Evolutionary conservation across 139 green algal species (phyloP).

Genomic region (Micractinium sp.): DNA sequence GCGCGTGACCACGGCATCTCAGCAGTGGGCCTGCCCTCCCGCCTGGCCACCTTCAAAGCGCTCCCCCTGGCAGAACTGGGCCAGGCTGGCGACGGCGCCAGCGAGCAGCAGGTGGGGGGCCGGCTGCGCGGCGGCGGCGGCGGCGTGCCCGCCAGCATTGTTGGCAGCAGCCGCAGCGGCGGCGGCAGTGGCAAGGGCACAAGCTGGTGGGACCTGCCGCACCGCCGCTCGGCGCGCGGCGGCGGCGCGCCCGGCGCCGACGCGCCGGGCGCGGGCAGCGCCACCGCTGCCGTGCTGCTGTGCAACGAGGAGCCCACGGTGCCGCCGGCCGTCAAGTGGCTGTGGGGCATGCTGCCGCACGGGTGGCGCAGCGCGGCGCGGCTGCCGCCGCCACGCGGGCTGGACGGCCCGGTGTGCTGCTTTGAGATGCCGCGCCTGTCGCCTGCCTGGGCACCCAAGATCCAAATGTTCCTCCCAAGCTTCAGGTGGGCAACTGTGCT

Average conservation of each 20-base stretch:
- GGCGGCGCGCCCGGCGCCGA: background rate
- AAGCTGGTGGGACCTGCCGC: slow-evolving; percentile 32
- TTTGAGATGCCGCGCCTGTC: slow-evolving; percentile 62
- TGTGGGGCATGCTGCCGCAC: background rate
- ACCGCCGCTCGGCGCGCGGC: slow-evolving; percentile 13
- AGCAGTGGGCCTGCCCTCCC: slow-evolving; percentile 82
- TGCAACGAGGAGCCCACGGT: background rate
- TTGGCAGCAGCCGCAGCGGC: background rate
- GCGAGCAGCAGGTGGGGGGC: background rate
- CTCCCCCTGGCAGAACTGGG: slow-evolving; percentile 9
- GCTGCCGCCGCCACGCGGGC: background rate
- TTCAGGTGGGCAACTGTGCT: slow-evolving; percentile 66
- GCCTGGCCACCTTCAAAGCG: slow-evolving; percentile 73
- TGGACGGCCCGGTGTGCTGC: slow-evolving; percentile 58
- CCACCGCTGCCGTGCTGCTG: background rate
- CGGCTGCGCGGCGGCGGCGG: background rate
- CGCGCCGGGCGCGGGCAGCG: background rate
- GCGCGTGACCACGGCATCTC: slow-evolving; percentile 81
- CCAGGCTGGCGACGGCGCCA: background rate
- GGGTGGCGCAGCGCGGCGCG: background rate
- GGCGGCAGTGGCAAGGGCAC: background rate
- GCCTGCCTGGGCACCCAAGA: slow-evolving; percentile 38
- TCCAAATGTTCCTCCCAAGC: slow-evolving; percentile 75
- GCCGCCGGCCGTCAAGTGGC: too few relatives aligned
- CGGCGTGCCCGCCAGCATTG: too few relatives aligned